These are phyloP conservation scores for Ophiostoma sp. DNA, from an alignment of 2,329 filamentous ascomycete genomes.

Conservation along the genomic window DNA sequence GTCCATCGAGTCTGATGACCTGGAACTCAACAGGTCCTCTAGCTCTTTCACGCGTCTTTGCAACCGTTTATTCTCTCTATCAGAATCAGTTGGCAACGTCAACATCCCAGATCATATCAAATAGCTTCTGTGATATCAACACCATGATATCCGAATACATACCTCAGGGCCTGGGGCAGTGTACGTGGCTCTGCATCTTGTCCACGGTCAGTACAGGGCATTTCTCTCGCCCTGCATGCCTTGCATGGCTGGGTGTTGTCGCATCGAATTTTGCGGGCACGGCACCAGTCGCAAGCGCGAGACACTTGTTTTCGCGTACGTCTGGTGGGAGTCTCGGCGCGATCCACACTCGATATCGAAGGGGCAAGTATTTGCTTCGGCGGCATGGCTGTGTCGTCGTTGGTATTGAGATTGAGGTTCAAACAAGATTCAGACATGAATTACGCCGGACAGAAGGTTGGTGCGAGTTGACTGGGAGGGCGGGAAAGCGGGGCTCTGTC, in stretches of 20 bases:
- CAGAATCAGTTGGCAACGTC: slow-evolving; percentile 7
- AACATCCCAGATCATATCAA: too few species aligned
- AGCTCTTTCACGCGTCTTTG: slow-evolving; percentile 11
- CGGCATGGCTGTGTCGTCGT: background rate
- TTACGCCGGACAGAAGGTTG: background rate
- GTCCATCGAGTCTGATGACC: background rate
- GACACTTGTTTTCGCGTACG: slow-evolving; percentile 32
- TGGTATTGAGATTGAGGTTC: background rate
- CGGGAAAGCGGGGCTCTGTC: background rate
- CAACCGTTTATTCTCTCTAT: slow-evolving; percentile 9
- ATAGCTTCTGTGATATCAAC: background rate
- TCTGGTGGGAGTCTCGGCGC: background rate
- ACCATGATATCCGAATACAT: background rate
- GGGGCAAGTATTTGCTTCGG: background rate
- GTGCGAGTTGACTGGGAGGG: background rate
- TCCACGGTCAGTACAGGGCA: slow-evolving; percentile 37
- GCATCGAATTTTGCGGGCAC: slow-evolving; percentile 42
- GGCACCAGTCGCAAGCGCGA: slow-evolving; percentile 43
- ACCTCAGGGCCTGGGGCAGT: slow-evolving; percentile 20
- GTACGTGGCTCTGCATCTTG: slow-evolving; percentile 29
- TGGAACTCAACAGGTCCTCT: background rate
- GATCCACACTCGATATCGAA: background rate
- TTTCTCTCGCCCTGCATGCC: slow-evolving; percentile 39
- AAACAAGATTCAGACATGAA: background rate
- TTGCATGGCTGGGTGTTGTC: slow-evolving; percentile 41